phyloP scores from a whole-genome alignment of 2,329 filamentous ascomycete genomes.

The Phialemonium atrogriseum region DNA sequence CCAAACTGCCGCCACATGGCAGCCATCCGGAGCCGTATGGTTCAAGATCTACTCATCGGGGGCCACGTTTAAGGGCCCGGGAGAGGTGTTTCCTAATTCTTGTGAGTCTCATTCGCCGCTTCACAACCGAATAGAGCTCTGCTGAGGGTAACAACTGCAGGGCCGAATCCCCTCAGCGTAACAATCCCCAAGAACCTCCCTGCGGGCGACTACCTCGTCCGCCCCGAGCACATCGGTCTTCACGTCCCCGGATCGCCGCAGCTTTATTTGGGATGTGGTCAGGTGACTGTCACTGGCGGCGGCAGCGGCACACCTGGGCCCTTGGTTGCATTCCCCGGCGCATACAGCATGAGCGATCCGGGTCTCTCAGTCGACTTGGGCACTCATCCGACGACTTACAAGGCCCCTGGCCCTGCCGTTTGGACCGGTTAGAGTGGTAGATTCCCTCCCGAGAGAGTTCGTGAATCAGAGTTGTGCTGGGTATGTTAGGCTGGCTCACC shows the following conservation, averaged over 20 bases:
- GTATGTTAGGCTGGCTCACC: no score
- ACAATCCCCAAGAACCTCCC: conserved; percentile 16
- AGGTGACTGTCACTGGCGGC: conserved; percentile 14
- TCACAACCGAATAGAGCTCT: background rate
- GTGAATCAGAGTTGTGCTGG: no score
- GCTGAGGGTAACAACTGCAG: conserved; percentile 7
- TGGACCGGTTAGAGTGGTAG: conserved; percentile 8
- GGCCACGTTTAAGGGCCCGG: conserved; percentile 1
- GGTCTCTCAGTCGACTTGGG: no score
- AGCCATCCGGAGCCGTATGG: conserved; percentile 20
- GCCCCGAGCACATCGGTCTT: conserved; percentile 19
- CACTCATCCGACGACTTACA: conserved; percentile 12
- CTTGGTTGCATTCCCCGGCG: conserved; percentile 8
- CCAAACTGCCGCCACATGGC: conserved; percentile 15
- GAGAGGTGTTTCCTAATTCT: conserved; percentile 1
- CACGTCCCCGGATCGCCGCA: conserved; percentile 14
- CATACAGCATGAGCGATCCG: conserved; percentile 7
- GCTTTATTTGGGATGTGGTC: conserved; percentile 14
- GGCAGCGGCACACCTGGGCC: conserved; percentile 9
- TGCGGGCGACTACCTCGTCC: conserved; percentile 19
- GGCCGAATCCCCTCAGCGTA: no score
- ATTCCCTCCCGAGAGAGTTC: no score
- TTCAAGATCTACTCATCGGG: conserved; percentile 22
- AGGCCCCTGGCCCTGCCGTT: conserved; percentile 9
- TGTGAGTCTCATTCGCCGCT: background rate